Conservation (phyloP, 768 basidiomycete species). For the Cubamyces sp. region DNA sequence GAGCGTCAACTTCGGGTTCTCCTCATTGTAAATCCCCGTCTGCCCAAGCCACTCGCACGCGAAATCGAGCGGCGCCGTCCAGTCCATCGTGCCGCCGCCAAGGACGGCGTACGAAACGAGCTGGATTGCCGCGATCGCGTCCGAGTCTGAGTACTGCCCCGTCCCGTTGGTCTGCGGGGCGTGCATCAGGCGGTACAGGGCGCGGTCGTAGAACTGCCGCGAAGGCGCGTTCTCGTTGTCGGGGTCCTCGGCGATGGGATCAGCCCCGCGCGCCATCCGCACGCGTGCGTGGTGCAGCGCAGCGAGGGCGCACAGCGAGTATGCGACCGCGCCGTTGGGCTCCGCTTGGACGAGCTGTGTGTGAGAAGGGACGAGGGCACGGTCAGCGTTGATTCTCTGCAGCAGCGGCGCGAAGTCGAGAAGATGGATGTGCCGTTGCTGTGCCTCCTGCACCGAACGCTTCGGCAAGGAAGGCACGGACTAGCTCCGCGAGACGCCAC, state of each 20-base stretch:
- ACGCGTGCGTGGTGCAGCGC: slow-evolving; percentile 68
- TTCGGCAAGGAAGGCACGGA: too few species aligned
- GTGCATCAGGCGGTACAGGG: slow-evolving; percentile 39
- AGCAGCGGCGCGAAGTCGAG: not conserved
- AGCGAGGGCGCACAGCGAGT: slow-evolving; percentile 77
- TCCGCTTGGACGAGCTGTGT: slow-evolving; percentile 60
- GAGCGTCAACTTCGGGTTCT: slow-evolving; percentile 65
- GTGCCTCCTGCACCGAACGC: too few species aligned
- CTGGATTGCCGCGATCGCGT: slow-evolving; percentile 80
- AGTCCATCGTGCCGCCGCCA: slow-evolving; percentile 68
- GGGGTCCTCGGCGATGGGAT: slow-evolving; percentile 48
- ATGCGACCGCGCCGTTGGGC: slow-evolving; percentile 71
- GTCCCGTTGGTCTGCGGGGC: slow-evolving; percentile 57
- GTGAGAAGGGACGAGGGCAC: slow-evolving; percentile 5
- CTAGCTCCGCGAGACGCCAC: not conserved
- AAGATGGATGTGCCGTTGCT: not conserved
- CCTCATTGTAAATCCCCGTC: slow-evolving; percentile 62
- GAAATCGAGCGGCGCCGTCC: slow-evolving; percentile 70
- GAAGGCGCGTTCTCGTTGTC: slow-evolving; percentile 57
- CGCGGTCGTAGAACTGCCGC: slow-evolving; percentile 69
- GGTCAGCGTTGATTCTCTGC: slow-evolving; percentile 17
- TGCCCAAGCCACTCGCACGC: slow-evolving; percentile 78
- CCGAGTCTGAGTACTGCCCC: slow-evolving; percentile 61
- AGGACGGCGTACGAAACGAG: slow-evolving; percentile 75
- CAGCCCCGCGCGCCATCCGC: slow-evolving; percentile 58